Percentiles rank a stretch among this genome's conserved stretches.
These are phyloP conservation scores for Tephrocybe sp. DNA, from an alignment of 768 basidiomycete species.

Conservation along the genomic window DNA sequence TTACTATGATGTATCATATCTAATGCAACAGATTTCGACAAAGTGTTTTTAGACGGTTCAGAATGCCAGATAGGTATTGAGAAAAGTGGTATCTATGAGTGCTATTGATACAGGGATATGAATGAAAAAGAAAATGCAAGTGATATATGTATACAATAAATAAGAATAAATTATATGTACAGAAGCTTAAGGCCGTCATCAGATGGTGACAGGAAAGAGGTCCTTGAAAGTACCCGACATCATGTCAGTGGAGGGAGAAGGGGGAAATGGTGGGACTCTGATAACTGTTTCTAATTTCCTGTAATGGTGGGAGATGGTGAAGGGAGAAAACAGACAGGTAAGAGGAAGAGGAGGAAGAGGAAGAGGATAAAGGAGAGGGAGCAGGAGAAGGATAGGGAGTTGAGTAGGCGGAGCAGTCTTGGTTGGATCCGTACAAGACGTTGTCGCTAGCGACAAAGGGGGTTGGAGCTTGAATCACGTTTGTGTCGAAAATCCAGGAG, in stretches of 20 bases:
- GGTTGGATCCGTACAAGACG: too few relatives aligned
- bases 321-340: not conserved
- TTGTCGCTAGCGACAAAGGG: too few relatives aligned
- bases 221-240: not conserved
- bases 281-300: too few relatives aligned
- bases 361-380: not conserved
- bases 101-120: too few relatives aligned
- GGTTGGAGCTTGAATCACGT: not conserved
- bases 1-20: constrained; percentile 8
- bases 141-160: not conserved
- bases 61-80: too few relatives aligned
- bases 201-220: not conserved
- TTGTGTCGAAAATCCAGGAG: not conserved
- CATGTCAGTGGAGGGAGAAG: too few relatives aligned
- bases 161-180: not conserved
- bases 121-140: too few relatives aligned
- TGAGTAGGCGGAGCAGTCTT: not conserved
- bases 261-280: too few relatives aligned
- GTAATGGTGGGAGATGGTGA: not conserved
- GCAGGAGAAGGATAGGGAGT: not conserved
- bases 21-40: not conserved
- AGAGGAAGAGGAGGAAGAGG: not conserved
- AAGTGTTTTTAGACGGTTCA: too few relatives aligned
- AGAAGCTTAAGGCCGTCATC: too few relatives aligned
- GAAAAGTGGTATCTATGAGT: too few relatives aligned